Evolutionary conservation across 106 monocot genomes (phyloP), one percentile per base, ranked within the genome.

Genomic region (Alisma plantagoaquatica): DNA sequence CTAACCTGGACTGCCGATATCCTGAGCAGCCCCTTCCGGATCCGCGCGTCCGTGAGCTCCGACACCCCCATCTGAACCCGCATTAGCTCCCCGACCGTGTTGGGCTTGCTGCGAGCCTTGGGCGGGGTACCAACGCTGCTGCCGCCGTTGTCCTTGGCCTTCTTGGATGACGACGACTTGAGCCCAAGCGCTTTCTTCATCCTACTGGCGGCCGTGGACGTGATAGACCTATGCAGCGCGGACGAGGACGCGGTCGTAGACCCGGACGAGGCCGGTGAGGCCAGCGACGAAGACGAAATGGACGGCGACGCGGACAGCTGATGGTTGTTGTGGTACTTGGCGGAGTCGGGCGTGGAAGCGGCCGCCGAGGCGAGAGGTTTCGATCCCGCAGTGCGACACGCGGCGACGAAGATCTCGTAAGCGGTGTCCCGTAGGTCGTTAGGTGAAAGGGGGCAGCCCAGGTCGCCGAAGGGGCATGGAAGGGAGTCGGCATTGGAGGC

Each of bases 1-100:
- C 46, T 66, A n/a, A 91, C 91, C 69, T 84, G 80, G 7, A 69
- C 62, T 16, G 91, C 91, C 0, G 84, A 74, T 25, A 84, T 66
- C 50, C 91, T 57, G 24, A 91, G 80, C 68, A 91, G 46, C 8
- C 84, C 91, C 25, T 84, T 52, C 27, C 91, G 84, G 72, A 91
- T 81, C 77, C 91, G 64, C 23, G 80, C 55, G 60, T 91, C 91
- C 5, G 74, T 57, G 66, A 75, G 91, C 69, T 84, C 91, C 2
- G 91, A 76, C 15, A 84, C 53, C 45, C 69, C 31, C 80, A 91
- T 74, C 75, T 91, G 91, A 31, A 84, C 59, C 56, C 91, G 49
- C 60, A 91, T 77, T 21, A 91, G 72, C 67, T 91, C 91, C 30
- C 77, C 84, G 2, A 78, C 74, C 0, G 84, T 81, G 23, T 56